Evolutionary conservation across 495 filamentous ascomycete genomes (phyloP), one percentile per base, ranked within the genome.

Genomic region (Rostrohypoxylon terebratum): DNA sequence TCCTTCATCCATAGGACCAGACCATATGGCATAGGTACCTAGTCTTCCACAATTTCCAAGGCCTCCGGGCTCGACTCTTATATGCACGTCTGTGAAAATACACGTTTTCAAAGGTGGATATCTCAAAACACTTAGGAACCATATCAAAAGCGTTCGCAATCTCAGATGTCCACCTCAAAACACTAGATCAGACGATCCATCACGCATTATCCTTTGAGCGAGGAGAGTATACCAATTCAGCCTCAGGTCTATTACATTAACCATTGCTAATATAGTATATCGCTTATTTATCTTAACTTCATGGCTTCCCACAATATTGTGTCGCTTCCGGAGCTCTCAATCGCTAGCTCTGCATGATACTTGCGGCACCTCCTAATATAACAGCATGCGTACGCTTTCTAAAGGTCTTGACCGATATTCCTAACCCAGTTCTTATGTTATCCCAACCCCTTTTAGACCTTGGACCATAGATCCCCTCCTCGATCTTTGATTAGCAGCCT

Each of bases 191-290:
- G 2, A 3, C 5, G 2, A 8, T n/a, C n/a, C n/a, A n/a, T 20
- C 20, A 25, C 21, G n/a, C 42, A 45, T 50, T 13, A 50, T 21
- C 16, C 18, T 1, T 44, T 31, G 10, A 34, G 18, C 20, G 4
- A 64, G 47, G 33, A 14, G 44, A 53, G 28, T 11, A 10, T 42
- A 36, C 38, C 20, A 18, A n/a, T 40, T 53, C 33, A 64, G 55
- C 4, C 14, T 33, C 21, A 28, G 4, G 14, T 16, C 23, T 64
- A 64, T 65, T 42, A 65, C 55, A 55, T 55, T 66, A 58, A 33
- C 51, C 59, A 59, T 66, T 59, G 36, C 47, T 25, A 13, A 13
- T 50, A 18, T 18, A 18, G 1, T 50, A 20, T 20, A 47, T 38
- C 42, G 21, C 47, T 20, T n/a, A 59, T 40, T 13, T 23, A 45